A percentile compares a stretch with the other conserved stretches of the same genome.
Evolutionary conservation across 2,329 filamentous ascomycete genomes (phyloP).

Genomic region (Microsporum audouinii): DNA sequence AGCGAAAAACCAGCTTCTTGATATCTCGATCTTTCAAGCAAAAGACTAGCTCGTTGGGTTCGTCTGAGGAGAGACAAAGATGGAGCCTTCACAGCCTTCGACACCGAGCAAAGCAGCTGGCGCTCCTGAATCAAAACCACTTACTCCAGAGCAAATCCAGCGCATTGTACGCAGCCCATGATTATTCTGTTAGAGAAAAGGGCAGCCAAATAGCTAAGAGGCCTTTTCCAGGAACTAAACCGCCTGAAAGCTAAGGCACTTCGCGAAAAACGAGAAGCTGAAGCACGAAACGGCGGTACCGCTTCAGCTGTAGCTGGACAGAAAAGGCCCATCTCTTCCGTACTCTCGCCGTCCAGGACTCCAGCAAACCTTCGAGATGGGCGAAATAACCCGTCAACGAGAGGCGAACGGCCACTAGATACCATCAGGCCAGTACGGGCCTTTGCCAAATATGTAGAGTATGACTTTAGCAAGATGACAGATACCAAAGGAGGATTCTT

Average conservation of each 20-base stretch:
- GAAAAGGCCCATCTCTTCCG: slow-evolving; percentile 60
- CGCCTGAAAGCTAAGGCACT: slow-evolving; percentile 80
- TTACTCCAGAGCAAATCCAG: slow-evolving; percentile 51
- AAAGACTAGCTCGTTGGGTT: neutral
- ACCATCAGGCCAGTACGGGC: slow-evolving; percentile 67
- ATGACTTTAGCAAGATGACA: slow-evolving; percentile 95
- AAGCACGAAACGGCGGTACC: slow-evolving; percentile 32
- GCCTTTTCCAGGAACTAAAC: slow-evolving; percentile 60
- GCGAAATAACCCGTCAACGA: slow-evolving; percentile 29
- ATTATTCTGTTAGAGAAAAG: neutral
- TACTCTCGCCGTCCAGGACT: slow-evolving; percentile 36
- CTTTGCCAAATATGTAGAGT: slow-evolving; percentile 90
- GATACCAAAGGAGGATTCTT: slow-evolving; percentile 96
- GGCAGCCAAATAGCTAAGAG: neutral
- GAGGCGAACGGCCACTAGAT: slow-evolving; percentile 28
- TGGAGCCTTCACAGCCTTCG: neutral
- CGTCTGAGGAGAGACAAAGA: neutral
- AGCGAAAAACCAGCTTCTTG: neutral
- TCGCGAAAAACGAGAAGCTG: slow-evolving; percentile 59
- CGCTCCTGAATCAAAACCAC: slow-evolving; percentile 18
- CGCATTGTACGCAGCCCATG: slow-evolving; percentile 37
- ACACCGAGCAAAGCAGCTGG: neutral
- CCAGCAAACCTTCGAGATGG: slow-evolving; percentile 60
- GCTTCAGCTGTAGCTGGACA: slow-evolving; percentile 46
- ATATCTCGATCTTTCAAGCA: neutral